Percentiles rank a stretch among this genome's conserved stretches.
phyloP scores from a whole-genome alignment of 495 filamentous ascomycete species.

The Daldinia concentrica region DNA sequence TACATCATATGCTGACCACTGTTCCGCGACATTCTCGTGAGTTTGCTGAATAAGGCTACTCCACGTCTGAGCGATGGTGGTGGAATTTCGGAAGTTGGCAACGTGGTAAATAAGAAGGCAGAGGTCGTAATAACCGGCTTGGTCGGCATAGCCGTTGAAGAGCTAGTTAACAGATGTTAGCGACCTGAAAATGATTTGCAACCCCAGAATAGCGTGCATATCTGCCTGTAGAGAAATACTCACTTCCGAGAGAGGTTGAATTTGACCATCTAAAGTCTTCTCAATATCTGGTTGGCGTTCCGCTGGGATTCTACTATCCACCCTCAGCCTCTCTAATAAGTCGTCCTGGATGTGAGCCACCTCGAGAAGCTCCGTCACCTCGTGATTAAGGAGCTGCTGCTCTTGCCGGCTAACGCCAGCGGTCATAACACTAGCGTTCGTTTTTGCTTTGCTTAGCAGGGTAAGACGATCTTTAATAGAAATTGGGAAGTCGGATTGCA shows the following conservation, averaged over 20 bases:
- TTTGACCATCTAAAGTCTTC: constrained; percentile 73
- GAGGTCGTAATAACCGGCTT: constrained; percentile 89
- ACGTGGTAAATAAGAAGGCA: constrained; percentile 89
- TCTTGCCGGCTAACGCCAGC: constrained; percentile 75
- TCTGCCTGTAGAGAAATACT: constrained; percentile 43
- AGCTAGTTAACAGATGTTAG: constrained; percentile 63
- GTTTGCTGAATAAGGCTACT: constrained; percentile 75
- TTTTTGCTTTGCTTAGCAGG: constrained; percentile 86
- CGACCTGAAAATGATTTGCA: constrained; percentile 3
- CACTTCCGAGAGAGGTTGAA: constrained; percentile 78
- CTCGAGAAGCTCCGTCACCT: constrained; percentile 86
- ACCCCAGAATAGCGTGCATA: not conserved
- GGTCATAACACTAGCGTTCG: constrained; percentile 81
- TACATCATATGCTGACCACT: constrained; percentile 51
- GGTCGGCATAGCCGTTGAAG: constrained; percentile 89
- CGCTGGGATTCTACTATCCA: constrained; percentile 70
- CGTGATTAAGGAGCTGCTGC: constrained; percentile 79
- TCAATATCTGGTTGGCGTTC: constrained; percentile 70
- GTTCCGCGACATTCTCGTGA: constrained; percentile 69
- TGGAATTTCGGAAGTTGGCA: constrained; percentile 85
- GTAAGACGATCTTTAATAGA: constrained; percentile 81
- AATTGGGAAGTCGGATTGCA: constrained; percentile 79
- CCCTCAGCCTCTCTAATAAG: constrained; percentile 78
- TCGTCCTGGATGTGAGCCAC: constrained; percentile 96
- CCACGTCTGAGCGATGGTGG: constrained; percentile 86